Conservation (phyloP, 306 rosid species). For the Herpetospermum pedunculosum region DNA sequence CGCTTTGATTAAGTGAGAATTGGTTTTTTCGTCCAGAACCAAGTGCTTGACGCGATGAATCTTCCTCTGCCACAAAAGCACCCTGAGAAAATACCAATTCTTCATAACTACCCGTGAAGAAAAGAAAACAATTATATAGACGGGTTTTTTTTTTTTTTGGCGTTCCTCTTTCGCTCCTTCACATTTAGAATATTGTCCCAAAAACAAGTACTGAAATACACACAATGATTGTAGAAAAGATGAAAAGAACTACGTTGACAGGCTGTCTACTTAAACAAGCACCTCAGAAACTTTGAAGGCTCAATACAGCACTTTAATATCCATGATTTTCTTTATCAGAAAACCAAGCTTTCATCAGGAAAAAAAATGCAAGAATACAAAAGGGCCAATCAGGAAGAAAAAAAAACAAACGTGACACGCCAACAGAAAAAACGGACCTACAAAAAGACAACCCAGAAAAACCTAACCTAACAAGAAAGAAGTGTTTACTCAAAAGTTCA, state of each 20-base stretch:
- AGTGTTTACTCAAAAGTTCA: neutral
- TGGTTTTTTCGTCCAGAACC: constrained; percentile 27
- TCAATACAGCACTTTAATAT: neutral
- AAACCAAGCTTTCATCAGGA: neutral
- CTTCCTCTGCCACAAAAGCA: constrained; percentile 22
- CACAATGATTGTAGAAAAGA: neutral
- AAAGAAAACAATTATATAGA: neutral
- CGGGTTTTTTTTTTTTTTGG: neutral
- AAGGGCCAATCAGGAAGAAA: neutral
- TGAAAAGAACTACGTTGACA: neutral
- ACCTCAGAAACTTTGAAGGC: neutral
- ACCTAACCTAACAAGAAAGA: neutral
- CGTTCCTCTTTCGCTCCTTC: neutral
- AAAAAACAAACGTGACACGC: too few relatives aligned
- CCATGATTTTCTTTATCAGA: neutral
- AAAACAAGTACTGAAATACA: neutral
- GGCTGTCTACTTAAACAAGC: neutral
- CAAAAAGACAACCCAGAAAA: neutral
- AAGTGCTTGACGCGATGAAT: constrained; percentile 23
- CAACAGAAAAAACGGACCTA: neutral
- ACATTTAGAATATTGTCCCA: neutral
- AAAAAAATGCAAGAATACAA: neutral
- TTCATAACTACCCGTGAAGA: constrained; percentile 8
- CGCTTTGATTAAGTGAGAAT: constrained; percentile 24
- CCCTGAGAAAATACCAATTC: constrained; percentile 31